These are phyloP conservation scores for Ceratobasidium theobromae DNA, from an alignment of 1,284 basidiomycete species.

Conservation along the genomic window DNA sequence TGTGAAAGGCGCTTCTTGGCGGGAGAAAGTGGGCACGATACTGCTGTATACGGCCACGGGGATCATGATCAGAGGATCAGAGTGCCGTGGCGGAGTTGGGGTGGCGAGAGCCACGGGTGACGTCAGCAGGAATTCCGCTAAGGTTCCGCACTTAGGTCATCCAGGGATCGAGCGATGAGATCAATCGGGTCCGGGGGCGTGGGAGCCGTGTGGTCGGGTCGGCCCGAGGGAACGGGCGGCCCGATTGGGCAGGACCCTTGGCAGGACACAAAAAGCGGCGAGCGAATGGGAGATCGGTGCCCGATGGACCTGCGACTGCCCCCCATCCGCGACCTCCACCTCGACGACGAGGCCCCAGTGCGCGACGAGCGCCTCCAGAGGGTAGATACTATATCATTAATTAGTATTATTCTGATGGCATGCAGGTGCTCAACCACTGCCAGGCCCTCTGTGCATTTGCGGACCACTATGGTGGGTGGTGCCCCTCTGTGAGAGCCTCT, in stretches of 20 bases:
- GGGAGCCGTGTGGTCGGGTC: neutral
- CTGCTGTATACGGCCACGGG: no score
- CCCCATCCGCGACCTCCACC: constrained; percentile 26
- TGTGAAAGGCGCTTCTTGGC: no score
- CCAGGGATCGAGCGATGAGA: neutral
- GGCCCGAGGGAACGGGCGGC: neutral
- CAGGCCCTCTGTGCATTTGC: constrained; percentile 18
- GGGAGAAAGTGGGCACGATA: no score
- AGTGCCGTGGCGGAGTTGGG: no score
- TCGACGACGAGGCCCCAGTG: neutral
- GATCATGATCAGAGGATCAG: no score
- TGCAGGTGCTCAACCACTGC: constrained; percentile 3
- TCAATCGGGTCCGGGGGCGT: no score
- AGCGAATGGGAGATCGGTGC: neutral
- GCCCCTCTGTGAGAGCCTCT: neutral
- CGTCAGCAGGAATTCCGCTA: no score
- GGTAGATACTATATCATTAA: neutral
- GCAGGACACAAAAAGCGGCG: constrained; percentile 4
- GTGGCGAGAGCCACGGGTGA: no score
- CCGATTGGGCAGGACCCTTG: neutral
- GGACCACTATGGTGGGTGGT: constrained; percentile 19
- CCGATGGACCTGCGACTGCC: constrained; percentile 27
- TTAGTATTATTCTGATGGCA: neutral
- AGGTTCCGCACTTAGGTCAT: no score
- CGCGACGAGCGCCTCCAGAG: constrained; percentile 20